These are phyloP conservation scores for Brachypodium distachyon DNA, from an alignment of 202 grass and related monocot species.

Conservation along the genomic window DNA sequence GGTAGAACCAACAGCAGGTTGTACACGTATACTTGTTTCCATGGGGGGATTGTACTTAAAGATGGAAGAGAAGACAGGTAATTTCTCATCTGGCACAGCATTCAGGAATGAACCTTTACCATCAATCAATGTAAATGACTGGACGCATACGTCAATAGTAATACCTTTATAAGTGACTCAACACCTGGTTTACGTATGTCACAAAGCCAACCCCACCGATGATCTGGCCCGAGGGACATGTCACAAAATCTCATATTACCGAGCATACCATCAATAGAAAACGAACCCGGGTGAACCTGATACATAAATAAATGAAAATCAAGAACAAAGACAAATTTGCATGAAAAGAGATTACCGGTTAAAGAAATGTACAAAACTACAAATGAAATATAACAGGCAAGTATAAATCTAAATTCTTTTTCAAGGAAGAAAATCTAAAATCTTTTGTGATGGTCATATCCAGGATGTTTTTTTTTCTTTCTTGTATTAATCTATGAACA, in stretches of 20 bases:
- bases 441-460: background rate
- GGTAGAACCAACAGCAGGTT: background rate
- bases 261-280: conserved; percentile 81
- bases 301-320: background rate
- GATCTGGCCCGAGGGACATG: conserved; percentile 93
- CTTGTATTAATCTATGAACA: background rate
- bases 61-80: background rate
- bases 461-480: background rate
- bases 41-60: background rate
- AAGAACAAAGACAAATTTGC: background rate
- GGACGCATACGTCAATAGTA: conserved; percentile 9
- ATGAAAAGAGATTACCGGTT: background rate
- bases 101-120: conserved; percentile 4
- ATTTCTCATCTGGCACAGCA: background rate
- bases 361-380: background rate
- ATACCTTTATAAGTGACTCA: conserved; percentile 96
- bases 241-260: conserved; percentile 97
- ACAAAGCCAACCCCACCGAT: conserved; percentile 92
- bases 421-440: no score
- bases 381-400: background rate
- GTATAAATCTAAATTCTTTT: background rate
- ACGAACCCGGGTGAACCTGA: conserved; percentile 87
- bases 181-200: conserved; percentile 78
- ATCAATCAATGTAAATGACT: conserved; percentile 4
- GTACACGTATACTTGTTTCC: background rate